Conservation (phyloP, 768 basidiomycete species). For the Roridomyces roridus region DNA sequence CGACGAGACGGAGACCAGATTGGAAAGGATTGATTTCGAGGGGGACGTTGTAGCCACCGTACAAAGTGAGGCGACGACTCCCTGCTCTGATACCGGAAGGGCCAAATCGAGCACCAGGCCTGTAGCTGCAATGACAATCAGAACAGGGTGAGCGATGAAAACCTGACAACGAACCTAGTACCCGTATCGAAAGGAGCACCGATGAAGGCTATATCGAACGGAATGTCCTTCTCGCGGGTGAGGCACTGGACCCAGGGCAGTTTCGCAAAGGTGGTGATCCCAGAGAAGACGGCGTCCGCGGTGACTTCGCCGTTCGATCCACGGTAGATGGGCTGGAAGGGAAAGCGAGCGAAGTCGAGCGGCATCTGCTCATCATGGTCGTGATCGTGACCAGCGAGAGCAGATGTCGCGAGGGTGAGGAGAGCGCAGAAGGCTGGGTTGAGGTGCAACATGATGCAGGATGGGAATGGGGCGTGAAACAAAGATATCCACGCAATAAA, state of each 20-base stretch:
- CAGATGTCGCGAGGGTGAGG: slow-evolving; percentile 31
- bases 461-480: background rate
- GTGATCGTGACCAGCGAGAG: slow-evolving; percentile 44
- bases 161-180: slow-evolving; percentile 16
- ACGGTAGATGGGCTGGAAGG: slow-evolving; percentile 65
- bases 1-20: slow-evolving; percentile 70
- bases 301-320: slow-evolving; percentile 67
- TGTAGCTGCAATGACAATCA: slow-evolving; percentile 65
- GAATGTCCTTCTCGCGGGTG: slow-evolving; percentile 57
- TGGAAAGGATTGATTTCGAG: slow-evolving; percentile 76
- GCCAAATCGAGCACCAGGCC: slow-evolving; percentile 86
- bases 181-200: slow-evolving; percentile 66
- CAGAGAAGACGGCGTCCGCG: slow-evolving; percentile 81
- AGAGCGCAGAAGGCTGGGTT: slow-evolving; percentile 28
- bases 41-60: slow-evolving; percentile 82
- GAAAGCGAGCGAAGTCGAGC: slow-evolving; percentile 70
- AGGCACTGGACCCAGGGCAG: slow-evolving; percentile 87
- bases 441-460: slow-evolving; percentile 27
- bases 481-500: background rate
- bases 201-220: slow-evolving; percentile 84
- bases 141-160: background rate
- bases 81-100: slow-evolving; percentile 85
- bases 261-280: slow-evolving; percentile 85
- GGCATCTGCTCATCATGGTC: slow-evolving; percentile 63
- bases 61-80: slow-evolving; percentile 74